Percentiles rank a stretch among this genome's conserved stretches.
Evolutionary conservation across 2,329 filamentous ascomycete species (phyloP).

Genomic region (Neonectria hederae): DNA sequence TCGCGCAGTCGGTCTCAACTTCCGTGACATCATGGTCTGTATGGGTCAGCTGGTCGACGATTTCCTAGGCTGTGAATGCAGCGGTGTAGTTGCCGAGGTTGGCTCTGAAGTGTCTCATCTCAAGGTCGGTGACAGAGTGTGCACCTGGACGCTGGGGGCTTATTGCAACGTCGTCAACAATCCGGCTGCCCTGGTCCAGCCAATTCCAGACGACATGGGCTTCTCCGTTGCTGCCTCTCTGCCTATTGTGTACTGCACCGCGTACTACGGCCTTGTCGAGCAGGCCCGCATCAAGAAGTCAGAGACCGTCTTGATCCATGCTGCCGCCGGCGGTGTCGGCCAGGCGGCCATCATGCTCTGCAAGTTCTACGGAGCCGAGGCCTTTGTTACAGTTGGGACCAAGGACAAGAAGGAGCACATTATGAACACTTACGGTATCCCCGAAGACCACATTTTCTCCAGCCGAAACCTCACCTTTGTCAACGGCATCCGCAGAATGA

Average conservation of each 20-base stretch:
- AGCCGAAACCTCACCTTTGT: slow-evolving; percentile 40
- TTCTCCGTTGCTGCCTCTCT: slow-evolving; percentile 6
- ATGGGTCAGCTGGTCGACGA: slow-evolving; percentile 12
- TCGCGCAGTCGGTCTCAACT: slow-evolving; percentile 22
- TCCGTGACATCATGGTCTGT: slow-evolving; percentile 22
- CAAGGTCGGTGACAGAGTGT: slow-evolving; percentile 16
- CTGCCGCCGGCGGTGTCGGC: slow-evolving; percentile 34
- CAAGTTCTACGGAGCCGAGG: slow-evolving; percentile 31
- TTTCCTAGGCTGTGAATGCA: slow-evolving; percentile 14
- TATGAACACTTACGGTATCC: slow-evolving; percentile 39
- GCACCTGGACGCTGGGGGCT: slow-evolving; percentile 2
- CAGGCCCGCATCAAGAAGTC: slow-evolving; percentile 14
- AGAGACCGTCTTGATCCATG: slow-evolving; percentile 44
- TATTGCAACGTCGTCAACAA: slow-evolving; percentile 7
- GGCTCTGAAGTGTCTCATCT: slow-evolving; percentile 16
- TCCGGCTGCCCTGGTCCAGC: slow-evolving; percentile 3
- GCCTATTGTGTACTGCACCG: slow-evolving; percentile 11
- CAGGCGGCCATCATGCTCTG: slow-evolving; percentile 42
- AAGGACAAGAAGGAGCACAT: slow-evolving; percentile 44
- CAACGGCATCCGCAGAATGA: slow-evolving; percentile 33
- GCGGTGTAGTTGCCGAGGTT: slow-evolving; percentile 8
- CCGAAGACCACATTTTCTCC: slow-evolving; percentile 43
- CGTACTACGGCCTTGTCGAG: slow-evolving; percentile 12
- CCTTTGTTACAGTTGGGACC: slow-evolving; percentile 46
- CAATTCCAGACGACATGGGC: slow-evolving; percentile 9